Evolutionary conservation across 305 asterid species (phyloP), one percentile per base, ranked within the genome.

Genomic region (Stenogyne calaminthoides): DNA sequence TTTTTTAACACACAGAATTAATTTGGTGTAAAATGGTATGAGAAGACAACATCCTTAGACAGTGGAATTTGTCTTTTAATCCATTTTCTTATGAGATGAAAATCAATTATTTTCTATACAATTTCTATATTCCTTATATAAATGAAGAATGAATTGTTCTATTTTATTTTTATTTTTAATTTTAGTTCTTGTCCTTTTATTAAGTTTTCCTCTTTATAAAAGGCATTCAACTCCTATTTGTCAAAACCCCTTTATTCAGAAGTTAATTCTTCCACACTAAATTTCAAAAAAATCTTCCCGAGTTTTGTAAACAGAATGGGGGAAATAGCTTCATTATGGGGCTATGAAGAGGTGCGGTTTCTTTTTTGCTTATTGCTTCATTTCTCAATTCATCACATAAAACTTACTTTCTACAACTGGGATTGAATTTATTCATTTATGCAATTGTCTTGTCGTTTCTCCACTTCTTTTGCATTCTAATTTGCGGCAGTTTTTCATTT

Each of bases 321-420:
- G 16, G 98, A 87, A 52, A 80, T 88, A 82, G 76, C 85, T 81
- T 77, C 90, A 60, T 56, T 86, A 7, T 89, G 92, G 91, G 82
- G 78, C 71, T 93, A 78, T 70, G 82, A 84, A 42, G 87, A 89
- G 97, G 98, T 76, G 81, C 12, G 3, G 14, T 27, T 6, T 29
- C 19, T 16, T 47, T 59, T 58, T 0, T n/a, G n/a, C 3, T 59
- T n/a, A 63, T 49, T 52, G n/a, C 36, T 44, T 11, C 39, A 27
- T 61, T 71, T 44, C 5, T 57, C n/a, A n/a, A n/a, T n/a, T n/a
- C n/a, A n/a, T n/a, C n/a, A n/a, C n/a, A n/a, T n/a, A n/a, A n/a
- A n/a, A n/a, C n/a, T n/a, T n/a, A n/a, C n/a, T n/a, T n/a, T n/a
- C n/a, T n/a, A n/a, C n/a, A n/a, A n/a, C n/a, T n/a, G n/a, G n/a